Evolutionary conservation across 208 protist genomes (phyloP).

Genomic region (Acanthamoeba triangularis): DNA sequence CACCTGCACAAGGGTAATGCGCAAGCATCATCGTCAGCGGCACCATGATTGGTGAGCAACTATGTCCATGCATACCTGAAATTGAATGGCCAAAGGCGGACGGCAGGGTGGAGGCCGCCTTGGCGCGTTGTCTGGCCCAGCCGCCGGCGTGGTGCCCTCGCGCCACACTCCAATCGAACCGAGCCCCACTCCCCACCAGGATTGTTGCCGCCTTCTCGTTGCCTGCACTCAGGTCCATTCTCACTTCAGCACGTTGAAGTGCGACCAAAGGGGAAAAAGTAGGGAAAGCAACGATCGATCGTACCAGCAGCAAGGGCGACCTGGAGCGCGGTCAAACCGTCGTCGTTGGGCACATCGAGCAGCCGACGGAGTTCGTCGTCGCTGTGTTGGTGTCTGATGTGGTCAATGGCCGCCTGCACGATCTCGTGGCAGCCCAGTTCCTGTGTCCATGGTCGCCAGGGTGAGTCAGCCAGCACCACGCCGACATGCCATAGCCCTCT

Average conservation of each 20-base stretch:
- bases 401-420: neutral
- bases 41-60: too few relatives aligned
- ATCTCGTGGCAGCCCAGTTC: neutral
- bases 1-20: neutral
- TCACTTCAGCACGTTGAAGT: too few relatives aligned
- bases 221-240: neutral
- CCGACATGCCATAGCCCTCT: too few relatives aligned
- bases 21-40: too few relatives aligned
- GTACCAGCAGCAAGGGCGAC: neutral
- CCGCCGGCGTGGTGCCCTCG: neutral
- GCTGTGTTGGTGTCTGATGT: neutral
- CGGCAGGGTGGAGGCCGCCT: neutral
- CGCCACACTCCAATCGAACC: neutral
- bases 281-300: too few relatives aligned
- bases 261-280: neutral
- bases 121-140: neutral
- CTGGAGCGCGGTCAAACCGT: neutral
- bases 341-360: neutral
- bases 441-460: neutral
- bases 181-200: neutral
- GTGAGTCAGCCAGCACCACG: neutral
- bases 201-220: neutral
- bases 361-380: neutral
- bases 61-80: neutral
- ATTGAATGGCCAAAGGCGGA: neutral